Evolutionary conservation across 306 rosid species (phyloP), one percentile per base, ranked within the genome.

Genomic region (Lathyrus oleraceus): DNA sequence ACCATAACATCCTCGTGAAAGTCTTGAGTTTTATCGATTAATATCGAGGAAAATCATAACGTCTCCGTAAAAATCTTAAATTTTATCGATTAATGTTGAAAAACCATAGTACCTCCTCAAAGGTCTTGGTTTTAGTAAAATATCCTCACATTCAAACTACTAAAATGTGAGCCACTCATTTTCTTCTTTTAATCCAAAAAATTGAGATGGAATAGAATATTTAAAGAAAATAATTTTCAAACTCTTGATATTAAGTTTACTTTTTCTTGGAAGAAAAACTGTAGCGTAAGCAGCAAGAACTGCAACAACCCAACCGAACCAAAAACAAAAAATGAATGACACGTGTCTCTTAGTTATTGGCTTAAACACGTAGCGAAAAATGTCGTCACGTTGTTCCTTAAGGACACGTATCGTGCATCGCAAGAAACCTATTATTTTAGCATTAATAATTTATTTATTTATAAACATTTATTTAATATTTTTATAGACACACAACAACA

Each of bases 331-430:
- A 3, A 25, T 0, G 43, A 14, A 1, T 51, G 10, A 63, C 85
- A 78, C 75, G 77, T 65, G 85, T 0, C 0, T 0, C 5, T 1
- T 5, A 0, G 0, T 2, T 25, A 74, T 82, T 82, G 78, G 85
- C 0, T 52, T 5, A 38, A 25, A 62, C 83, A 78, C 78, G 80
- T 67, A 72, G 59, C 4, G 4, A 4, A 69, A 62, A 62, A 6
- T 43, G 40, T 39, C 39, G 48, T 61, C 16, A 27, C 68, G 38
- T 27, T 75, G 11, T 79, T 11, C 5, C 52, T 40, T 7, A 9
- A 1, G 4, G 61, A 62, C 79, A 73, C 70, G 43, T 73, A 42
- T 57, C 80, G 57, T 53, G 72, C 61, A 6, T 58, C 4, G 1
- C 71, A 75, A 81, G 78, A 20, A 74, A 72, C 1, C n/a, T 20